These are phyloP conservation scores for Paraphysoderma sedebokerense DNA, from an alignment of 371 early-diverging fungal species.

Conservation along the genomic window DNA sequence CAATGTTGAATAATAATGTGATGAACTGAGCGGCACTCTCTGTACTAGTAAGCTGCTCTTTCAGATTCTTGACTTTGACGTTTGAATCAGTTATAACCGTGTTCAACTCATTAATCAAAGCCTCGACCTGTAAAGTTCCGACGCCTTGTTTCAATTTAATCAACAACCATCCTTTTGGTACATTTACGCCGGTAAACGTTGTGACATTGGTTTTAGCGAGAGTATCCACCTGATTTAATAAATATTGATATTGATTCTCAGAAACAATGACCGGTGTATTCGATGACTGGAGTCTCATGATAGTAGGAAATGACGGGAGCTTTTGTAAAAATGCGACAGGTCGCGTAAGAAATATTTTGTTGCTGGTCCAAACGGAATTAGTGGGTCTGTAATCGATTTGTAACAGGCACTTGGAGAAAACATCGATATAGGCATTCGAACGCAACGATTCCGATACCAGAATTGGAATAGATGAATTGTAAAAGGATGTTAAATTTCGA, in stretches of 20 bases:
- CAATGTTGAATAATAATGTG: slow-evolving; percentile 7
- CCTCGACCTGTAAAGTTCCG: slow-evolving; percentile 5
- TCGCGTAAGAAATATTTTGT: background rate
- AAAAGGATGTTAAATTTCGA: background rate
- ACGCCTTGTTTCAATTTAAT: slow-evolving; percentile 1
- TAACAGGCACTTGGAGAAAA: background rate
- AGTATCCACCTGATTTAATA: background rate
- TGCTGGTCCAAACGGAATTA: background rate
- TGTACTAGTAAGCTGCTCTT: slow-evolving; percentile 1
- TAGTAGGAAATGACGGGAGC: slow-evolving; percentile 4
- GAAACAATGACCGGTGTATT: background rate
- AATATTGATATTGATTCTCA: background rate
- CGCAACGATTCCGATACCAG: background rate
- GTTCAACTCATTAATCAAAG: slow-evolving; percentile 2
- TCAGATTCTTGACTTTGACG: background rate
- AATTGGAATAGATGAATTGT: background rate
- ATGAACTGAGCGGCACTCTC: slow-evolving; percentile 2
- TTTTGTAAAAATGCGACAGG: slow-evolving; percentile 5
- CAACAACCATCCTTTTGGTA: slow-evolving; percentile 1
- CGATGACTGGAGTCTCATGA: background rate
- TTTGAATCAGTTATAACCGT: background rate
- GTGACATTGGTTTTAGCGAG: background rate
- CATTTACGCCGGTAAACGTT: too few relatives aligned
- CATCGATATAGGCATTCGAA: background rate
- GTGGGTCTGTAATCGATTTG: background rate